Percentiles rank a stretch among this genome's conserved stretches.
Conservation (phyloP, 257 asterid genomes). For the Solanum pinnatisectum region DNA sequence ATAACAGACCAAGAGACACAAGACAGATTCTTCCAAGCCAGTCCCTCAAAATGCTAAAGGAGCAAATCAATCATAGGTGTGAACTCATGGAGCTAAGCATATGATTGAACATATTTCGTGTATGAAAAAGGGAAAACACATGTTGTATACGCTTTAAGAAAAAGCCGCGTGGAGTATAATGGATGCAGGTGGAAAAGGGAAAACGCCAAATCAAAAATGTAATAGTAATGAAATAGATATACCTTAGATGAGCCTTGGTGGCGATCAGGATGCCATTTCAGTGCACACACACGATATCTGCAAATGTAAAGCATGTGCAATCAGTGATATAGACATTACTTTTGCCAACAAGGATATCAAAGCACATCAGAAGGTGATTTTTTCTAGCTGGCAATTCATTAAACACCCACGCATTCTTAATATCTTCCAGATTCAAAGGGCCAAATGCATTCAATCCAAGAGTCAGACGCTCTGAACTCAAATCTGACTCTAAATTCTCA, state of each 20-base stretch:
- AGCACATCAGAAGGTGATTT: neutral
- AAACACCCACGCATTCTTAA: conserved; percentile 72
- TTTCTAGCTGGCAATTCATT: neutral
- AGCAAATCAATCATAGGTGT: neutral
- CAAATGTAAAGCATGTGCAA: conserved; percentile 1
- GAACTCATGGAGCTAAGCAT: neutral
- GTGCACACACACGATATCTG: conserved; percentile 84
- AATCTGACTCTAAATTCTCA: conserved; percentile 16
- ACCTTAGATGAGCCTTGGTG: conserved; percentile 95
- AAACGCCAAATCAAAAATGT: neutral
- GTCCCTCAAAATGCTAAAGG: neutral
- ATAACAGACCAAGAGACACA: neutral
- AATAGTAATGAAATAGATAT: neutral
- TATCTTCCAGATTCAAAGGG: conserved; percentile 68
- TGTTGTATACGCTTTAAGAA: neutral
- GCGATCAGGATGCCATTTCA: conserved; percentile 99
- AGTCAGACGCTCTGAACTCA: conserved; percentile 54
- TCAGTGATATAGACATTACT: neutral
- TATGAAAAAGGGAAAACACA: neutral
- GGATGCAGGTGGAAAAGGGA: neutral
- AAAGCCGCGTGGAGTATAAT: neutral
- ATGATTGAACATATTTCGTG: neutral
- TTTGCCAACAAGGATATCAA: neutral
- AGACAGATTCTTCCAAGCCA: neutral
- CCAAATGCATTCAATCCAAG: conserved; percentile 75